These are phyloP conservation scores for Zygosaccharomyces bisporus DNA, from an alignment of 805 yeast species.

Conservation along the genomic window DNA sequence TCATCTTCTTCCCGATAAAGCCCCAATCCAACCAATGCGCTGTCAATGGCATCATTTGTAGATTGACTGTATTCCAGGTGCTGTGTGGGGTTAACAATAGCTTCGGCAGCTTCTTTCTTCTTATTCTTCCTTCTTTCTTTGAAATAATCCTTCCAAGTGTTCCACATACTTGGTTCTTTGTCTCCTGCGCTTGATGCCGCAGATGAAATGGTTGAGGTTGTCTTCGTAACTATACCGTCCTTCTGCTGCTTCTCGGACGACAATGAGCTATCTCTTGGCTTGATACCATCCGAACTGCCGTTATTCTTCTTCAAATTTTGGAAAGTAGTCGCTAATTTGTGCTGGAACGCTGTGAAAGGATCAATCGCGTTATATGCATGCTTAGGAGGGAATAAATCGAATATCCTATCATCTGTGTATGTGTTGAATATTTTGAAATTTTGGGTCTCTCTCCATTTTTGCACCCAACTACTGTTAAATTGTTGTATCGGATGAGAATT, in stretches of 20 bases:
- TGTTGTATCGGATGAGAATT: conserved; percentile 37
- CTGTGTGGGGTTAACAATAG: conserved; percentile 12
- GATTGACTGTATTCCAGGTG: conserved; percentile 13
- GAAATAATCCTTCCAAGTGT: conserved; percentile 30
- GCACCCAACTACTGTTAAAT: conserved; percentile 46
- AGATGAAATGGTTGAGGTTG: conserved; percentile 3
- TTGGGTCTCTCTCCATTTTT: conserved; percentile 51
- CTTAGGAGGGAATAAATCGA: conserved; percentile 54
- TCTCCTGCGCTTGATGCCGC: background rate
- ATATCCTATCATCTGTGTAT: conserved; percentile 64
- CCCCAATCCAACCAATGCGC: conserved; percentile 27
- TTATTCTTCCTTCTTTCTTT: conserved; percentile 20
- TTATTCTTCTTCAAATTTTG: conserved; percentile 31
- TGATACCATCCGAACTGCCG: conserved; percentile 4
- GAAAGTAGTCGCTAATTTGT: conserved; percentile 31
- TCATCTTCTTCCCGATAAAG: conserved; percentile 12
- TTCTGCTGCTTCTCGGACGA: conserved; percentile 5
- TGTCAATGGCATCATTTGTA: conserved; percentile 22
- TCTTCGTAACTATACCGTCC: conserved; percentile 1
- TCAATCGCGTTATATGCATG: conserved; percentile 35
- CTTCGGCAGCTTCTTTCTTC: conserved; percentile 9
- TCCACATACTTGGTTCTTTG: conserved; percentile 22
- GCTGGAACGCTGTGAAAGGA: conserved; percentile 30
- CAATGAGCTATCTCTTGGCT: conserved; percentile 5
- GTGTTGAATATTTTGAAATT: conserved; percentile 53